Base-by-base conservation (phyloP, 2,329 filamentous ascomycete species). In the Atkinsonella hypoxylon region DNA sequence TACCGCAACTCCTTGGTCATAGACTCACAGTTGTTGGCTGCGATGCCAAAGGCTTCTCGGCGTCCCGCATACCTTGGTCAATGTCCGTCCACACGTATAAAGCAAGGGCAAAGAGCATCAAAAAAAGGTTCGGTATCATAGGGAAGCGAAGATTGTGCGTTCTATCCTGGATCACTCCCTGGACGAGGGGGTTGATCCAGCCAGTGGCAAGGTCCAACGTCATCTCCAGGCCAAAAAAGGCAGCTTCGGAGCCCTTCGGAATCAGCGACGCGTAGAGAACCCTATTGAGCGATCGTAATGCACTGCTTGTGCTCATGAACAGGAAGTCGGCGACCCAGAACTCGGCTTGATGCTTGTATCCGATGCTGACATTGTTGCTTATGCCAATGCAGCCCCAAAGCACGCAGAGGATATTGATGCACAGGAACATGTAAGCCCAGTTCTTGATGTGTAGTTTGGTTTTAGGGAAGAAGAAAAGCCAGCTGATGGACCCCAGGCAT, bases 91-190 rank as follows among this genome's bases (percentile, higher is more conserved):
- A 57, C 0, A 49, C 12, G 31, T 57, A 57, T 30, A 57, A 20
- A 6, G 22, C 49, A 15, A 49, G n/a, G 5, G 54, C 55, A 17
- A 47, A 45, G 6, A 56, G 39, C 51, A 56, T 56, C 9, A 56
- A 53, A n/a, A 57, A 30, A 7, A 57, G 46, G 45, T 57, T 54
- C 15, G 55, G 55, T 34, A 57, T 46, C 55, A 57, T 57, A 17
- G 55, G 55, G 45, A 57, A 57, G 0, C 55, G 50, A 32, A 57
- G 34, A 31, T 57, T 57, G n/a, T 57, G 55, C 22, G 54, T 57
- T 12, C 41, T 47, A 26, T 57, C 46, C 40, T 57, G 55, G 7
- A 57, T 57, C 2, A 45, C 52, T 0, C 54, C 55, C 40, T 57
- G 54, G 4, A 57, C 54, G 4, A 57, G 51, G 7, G 55, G 55